Conservation (phyloP, 2,329 filamentous ascomycete genomes). For the Neodidymelliopsis sp. region DNA sequence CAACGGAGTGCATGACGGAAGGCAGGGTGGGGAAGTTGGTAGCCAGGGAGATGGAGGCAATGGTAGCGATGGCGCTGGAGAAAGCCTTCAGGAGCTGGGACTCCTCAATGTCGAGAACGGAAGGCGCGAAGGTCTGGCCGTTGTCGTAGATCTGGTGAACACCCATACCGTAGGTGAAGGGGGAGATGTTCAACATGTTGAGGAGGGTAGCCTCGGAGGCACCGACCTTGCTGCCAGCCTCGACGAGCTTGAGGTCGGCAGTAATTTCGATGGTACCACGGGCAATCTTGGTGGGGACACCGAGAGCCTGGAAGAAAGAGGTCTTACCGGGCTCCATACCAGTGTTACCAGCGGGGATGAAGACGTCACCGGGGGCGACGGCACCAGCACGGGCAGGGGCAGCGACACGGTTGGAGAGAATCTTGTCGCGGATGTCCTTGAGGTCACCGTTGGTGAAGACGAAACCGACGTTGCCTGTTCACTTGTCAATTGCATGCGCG, state of each 20-base stretch:
- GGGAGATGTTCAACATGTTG: slow-evolving; percentile 99
- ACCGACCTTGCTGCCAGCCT: slow-evolving; percentile 92
- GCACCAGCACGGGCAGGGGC: slow-evolving; percentile 98
- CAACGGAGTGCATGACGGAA: slow-evolving; percentile 92
- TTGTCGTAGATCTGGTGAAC: slow-evolving; percentile 96
- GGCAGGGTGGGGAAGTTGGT: slow-evolving; percentile 95
- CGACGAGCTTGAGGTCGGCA: slow-evolving; percentile 95
- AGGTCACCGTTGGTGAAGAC: slow-evolving; percentile 99
- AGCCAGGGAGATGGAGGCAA: slow-evolving; percentile 90
- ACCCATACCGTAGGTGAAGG: slow-evolving; percentile 84
- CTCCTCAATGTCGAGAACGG: slow-evolving; percentile 92
- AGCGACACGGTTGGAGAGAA: slow-evolving; percentile 95
- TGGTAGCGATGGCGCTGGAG: slow-evolving; percentile 80
- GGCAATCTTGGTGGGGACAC: slow-evolving; percentile 99
- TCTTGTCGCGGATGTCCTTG: slow-evolving; percentile 91
- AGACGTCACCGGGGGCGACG: slow-evolving; percentile 91
- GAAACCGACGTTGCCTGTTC: slow-evolving; percentile 84
- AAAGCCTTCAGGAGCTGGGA: slow-evolving; percentile 89
- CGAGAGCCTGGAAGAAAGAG: slow-evolving; percentile 99
- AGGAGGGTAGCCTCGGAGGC: slow-evolving; percentile 98
- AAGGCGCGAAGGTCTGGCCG: slow-evolving; percentile 87
- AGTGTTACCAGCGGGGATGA: slow-evolving; percentile 96
- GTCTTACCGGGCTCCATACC: slow-evolving; percentile 99
- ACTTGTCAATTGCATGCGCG: slow-evolving; percentile 24
- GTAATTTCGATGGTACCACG: slow-evolving; percentile 99